Base-by-base conservation (phyloP, 2,329 filamentous ascomycete species). In the Beauveria sp. region DNA sequence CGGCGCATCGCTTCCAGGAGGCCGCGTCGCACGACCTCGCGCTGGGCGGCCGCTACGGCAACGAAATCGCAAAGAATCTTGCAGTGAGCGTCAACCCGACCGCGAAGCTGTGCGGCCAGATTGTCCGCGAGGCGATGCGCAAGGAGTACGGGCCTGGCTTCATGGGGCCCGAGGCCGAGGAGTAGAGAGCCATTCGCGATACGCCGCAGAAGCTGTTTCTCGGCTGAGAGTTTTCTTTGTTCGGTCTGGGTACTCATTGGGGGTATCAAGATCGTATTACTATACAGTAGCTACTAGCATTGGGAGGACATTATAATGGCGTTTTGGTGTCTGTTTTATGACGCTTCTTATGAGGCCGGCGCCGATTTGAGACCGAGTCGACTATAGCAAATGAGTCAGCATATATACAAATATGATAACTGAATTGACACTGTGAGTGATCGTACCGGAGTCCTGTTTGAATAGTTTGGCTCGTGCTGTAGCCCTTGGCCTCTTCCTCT, bases 121-220 rank as follows among this genome's bases (percentile, higher is more conserved):
- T 89, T 70, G 86, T 89, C 43, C 80, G 83, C 55, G 84, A 88
- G 73, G 86, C 86, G 54, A 86, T 89, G 84, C 86, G 80, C 75
- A 87, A 84, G 72, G 87, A 89, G 70, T 87, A 86, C 67, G 83
- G 82, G 0, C 75, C 78, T n/a, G 76, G 74, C 10, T 80, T 79
- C 69, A 75, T 75, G 34, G 69, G 68, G 60, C 78, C 66, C 72
- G 48, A 62, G 63, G 58, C 48, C 31, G 57, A 62, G 51, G 62
- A 64, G 24, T 55, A 61, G 57, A 52, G n/a, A 18, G 18, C 50
- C 10, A 34, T 16, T 57, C 22, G 5, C 10, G 24, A 31, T 28
- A 14, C 5, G 3, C 12, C 8, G 7, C 16, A 8, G 28, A 10
- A 51, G n/a, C 4, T 51, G 7, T 14, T 14, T 20, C 49, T 16